Base-by-base conservation (phyloP, 2,329 filamentous ascomycete species). In the Cytospora paraplurivora region DNA sequence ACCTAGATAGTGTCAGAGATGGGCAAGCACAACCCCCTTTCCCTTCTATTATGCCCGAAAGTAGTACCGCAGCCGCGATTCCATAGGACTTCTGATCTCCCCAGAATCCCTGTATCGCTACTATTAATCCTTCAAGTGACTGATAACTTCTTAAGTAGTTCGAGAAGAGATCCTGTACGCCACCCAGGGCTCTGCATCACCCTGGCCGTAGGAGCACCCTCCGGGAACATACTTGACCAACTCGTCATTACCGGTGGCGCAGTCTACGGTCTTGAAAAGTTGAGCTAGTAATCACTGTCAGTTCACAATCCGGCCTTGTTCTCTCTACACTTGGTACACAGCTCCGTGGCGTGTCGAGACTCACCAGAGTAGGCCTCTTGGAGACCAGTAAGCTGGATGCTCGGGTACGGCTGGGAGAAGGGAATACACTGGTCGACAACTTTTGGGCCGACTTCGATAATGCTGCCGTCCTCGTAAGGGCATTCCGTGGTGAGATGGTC, bases 401-500 rank as follows among this genome's bases (percentile, higher is more conserved):
- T 58, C 44, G 12, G 32, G 44, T 58, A 51, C 1, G 19, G 44
- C 56, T 38, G 1, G 38, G 44, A 35, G 21, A 58, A 58, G 12
- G 44, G 33, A 15, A 51, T 38, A 11, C 56, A 58, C 8, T 1
- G 33, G 15, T 58, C 33, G 8, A 33, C 4, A n/a, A 32, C 56
- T 34, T 11, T 12, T 12, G 56, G 12, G 8, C 56, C 44, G 27
- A 58, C 44, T 2, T 19, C 56, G 12, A 58, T 58, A 4, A 59
- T 41, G 8, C 41, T 50, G 17, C 33, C 8, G 19, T 59, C 47
- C 1, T 59, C 44, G n/a, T 34, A 13, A 11, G 47, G 19, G 35
- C 47, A 51, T 10, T 51, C 19, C 13, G 44, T 32, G 33, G 56
- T 59, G 12, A 37, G 32, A 19, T 51, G 38, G 47, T 59, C 44